Evolutionary conservation across 1,139 yeast species (phyloP).

Genomic region (Lodderomyces parapsilosis): DNA sequence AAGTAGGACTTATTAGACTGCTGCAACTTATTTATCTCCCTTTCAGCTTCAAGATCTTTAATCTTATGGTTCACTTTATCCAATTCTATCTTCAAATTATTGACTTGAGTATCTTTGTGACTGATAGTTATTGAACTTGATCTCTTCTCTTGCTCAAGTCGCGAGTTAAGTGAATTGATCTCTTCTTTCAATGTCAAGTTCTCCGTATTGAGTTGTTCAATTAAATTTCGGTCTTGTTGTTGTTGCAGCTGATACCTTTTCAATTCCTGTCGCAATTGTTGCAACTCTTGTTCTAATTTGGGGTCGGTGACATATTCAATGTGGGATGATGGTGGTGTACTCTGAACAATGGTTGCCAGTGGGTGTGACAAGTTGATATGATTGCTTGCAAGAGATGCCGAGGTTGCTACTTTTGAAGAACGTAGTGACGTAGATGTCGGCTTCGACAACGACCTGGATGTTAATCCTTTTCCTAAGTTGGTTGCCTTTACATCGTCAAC

Average conservation of each 20-base stretch:
- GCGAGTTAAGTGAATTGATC: slow-evolving; percentile 9
- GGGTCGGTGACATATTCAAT: neutral
- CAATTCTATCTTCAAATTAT: slow-evolving; percentile 13
- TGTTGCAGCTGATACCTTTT: slow-evolving; percentile 9
- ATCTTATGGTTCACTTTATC: slow-evolving; percentile 18
- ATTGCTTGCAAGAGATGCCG: neutral
- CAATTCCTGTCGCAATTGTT: slow-evolving; percentile 43
- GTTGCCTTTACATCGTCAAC: slow-evolving; percentile 25
- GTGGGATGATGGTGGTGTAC: slow-evolving; percentile 1
- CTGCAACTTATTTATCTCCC: slow-evolving; percentile 13
- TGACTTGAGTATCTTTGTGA: slow-evolving; percentile 15
- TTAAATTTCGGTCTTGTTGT: slow-evolving; percentile 7
- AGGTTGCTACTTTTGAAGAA: slow-evolving; percentile 8
- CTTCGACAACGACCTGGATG: slow-evolving; percentile 36
- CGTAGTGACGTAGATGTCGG: slow-evolving; percentile 17
- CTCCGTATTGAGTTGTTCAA: slow-evolving; percentile 7
- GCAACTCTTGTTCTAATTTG: slow-evolving; percentile 34
- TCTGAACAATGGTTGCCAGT: neutral
- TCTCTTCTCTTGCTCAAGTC: slow-evolving; percentile 12
- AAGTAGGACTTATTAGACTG: slow-evolving; percentile 8
- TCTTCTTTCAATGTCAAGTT: slow-evolving; percentile 12
- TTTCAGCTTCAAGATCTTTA: slow-evolving; percentile 15
- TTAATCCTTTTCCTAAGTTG: slow-evolving; percentile 35
- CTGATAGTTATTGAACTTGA: slow-evolving; percentile 9
- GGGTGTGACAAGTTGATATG: neutral